Base-by-base conservation (phyloP, 768 basidiomycete genomes). In the Postia placenta region DNA sequence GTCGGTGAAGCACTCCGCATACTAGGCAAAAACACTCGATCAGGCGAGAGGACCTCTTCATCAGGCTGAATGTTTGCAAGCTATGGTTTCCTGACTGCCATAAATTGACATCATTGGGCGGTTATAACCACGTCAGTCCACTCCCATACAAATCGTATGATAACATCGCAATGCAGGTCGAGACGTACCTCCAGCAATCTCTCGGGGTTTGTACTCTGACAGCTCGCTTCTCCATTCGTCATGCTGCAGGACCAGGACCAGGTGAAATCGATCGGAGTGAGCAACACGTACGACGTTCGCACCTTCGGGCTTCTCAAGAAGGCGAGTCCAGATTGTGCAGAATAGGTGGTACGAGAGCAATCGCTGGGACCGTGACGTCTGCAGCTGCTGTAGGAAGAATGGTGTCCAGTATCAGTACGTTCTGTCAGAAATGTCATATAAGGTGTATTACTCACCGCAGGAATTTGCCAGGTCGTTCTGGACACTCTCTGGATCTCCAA, bases 301-400 rank as follows among this genome's bases (percentile, higher is more conserved):
- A 50, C 79, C 11, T 73, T 93, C 12, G 64, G 69, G 24, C 72
- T 74, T 12, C 64, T 90, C 39, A 73, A 72, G 30, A 67, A 72
- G 64, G 26, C 59, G 60, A 41, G 77, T 87, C 4, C 76, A 87
- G 49, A 78, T 90, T 25, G 86, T 92, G 14, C 90, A 91, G 63
- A 88, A 90, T 63, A 70, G 90, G 42, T 94, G 90, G 89, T 85
- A 82, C 57, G 81, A 89, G 61, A 81, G 80, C 4, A 92, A 91
- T 51, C 71, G 66, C 4, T 92, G 87, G 85, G 87, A 91, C 59
- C 68, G 67, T 45, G 72, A 73, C 1, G 81, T 90, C 3, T 72
- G 80, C 54, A 66, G 67, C 30, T 85, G 84, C 55, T 92, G 90
- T 61, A 73, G 67, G 55, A 66, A 74, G 47, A 69, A 83, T 43